Evolutionary conservation across 331 rosid species (phyloP).

Genomic region (Malus hybrid): DNA sequence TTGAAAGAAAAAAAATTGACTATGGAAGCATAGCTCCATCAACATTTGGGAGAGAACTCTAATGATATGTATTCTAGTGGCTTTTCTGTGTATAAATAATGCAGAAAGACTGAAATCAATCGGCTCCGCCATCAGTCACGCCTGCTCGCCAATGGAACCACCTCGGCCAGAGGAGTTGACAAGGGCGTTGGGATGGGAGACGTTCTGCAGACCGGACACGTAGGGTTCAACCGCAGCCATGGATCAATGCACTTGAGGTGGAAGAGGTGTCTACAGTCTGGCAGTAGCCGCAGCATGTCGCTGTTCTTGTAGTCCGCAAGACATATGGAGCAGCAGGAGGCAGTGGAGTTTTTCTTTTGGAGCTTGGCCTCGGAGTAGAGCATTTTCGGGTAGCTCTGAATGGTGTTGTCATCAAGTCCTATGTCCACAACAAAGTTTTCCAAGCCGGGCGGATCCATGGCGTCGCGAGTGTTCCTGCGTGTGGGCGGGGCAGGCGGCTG

Average conservation of each 20-base stretch:
- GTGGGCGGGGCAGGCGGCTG: conserved; percentile 2
- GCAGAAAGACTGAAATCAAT: neutral
- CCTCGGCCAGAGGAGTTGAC: conserved; percentile 89
- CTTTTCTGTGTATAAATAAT: neutral
- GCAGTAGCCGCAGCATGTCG: conserved; percentile 55
- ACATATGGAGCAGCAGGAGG: conserved; percentile 75
- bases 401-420: conserved; percentile 67
- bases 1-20: neutral
- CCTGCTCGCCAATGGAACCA: conserved; percentile 66
- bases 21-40: conserved; percentile 5
- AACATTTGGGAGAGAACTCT: neutral
- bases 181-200: conserved; percentile 85
- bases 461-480: neutral
- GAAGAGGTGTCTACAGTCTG: conserved; percentile 77
- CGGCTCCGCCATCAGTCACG: conserved; percentile 21
- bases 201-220: conserved; percentile 91
- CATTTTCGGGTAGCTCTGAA: conserved; percentile 61
- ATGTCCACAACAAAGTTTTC: conserved; percentile 38
- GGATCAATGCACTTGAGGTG: conserved; percentile 76
- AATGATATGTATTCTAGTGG: neutral
- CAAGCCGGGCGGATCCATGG: conserved; percentile 9
- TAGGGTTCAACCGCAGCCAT: conserved; percentile 72
- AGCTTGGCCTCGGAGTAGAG: conserved; percentile 61
- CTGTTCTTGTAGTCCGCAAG: conserved; percentile 58
- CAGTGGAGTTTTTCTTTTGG: conserved; percentile 32